Base-by-base conservation (phyloP, 2,329 filamentous ascomycete genomes). In the Orbilia quercus region DNA sequence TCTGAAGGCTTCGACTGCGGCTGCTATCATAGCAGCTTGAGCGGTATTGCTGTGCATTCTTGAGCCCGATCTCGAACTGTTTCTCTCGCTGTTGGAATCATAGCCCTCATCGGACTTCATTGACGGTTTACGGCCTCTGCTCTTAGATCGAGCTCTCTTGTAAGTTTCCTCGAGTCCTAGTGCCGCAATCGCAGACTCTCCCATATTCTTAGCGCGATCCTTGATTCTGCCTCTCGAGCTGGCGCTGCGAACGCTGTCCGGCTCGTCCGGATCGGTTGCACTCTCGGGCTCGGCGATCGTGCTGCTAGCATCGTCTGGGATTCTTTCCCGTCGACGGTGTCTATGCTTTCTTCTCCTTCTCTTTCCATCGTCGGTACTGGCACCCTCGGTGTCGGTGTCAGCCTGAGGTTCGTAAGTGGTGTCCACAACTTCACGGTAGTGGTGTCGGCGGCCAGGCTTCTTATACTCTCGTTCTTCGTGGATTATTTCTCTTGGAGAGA, bases 1-100 rank as follows among this genome's bases (percentile, higher is more conserved):
- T 31, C 64, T 57, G 63, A 74, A 74, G 1, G 70, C 70, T 23
- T 74, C 70, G 1, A 74, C 58, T 7, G 44, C 63, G 11, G 70
- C 70, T 0, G 70, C 70, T 18, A 74, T 74, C 18, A 69, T 57
- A 2, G 70, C 62, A 14, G 70, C 70, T 18, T 74, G 70, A 11
- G 69, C 69, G 9, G 69, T 51, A 47, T 60, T 66, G 23, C 60
- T 59, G 12, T 60, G 9, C n/a, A 65, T 28, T 22, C 14, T 44
- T 6, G 66, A 71, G 1, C 45, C 23, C 22, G 67, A 72, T 23
- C 60, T 50, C 12, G 69, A 73, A 5, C 69, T 45, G 2, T 38
- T 6, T n/a, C 31, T 25, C 14, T 66, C 69, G 20, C 47, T 57
- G 40, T 73, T 60, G 5, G 69, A 73, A 51, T 73, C 69, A 23